These are phyloP conservation scores for Trichoderma simmonsii DNA, from an alignment of 2,329 filamentous ascomycete species.

Conservation along the genomic window DNA sequence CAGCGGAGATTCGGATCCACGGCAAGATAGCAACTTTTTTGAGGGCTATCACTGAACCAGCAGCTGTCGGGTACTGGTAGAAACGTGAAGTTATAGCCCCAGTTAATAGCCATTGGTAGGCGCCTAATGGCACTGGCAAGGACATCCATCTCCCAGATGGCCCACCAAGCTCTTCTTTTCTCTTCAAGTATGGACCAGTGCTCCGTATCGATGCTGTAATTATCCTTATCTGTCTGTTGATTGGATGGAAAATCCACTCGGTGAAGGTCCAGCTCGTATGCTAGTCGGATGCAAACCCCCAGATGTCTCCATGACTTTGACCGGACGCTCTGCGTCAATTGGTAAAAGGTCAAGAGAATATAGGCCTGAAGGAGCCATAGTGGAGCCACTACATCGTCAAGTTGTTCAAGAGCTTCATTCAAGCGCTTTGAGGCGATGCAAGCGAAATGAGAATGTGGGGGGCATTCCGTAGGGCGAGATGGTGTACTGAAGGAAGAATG, in stretches of 20 bases:
- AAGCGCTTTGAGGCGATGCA: not conserved
- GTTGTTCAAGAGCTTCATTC: not conserved
- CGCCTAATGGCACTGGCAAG: not conserved
- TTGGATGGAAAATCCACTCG: not conserved
- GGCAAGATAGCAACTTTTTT: not conserved
- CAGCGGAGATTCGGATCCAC: not conserved
- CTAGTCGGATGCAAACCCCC: not conserved
- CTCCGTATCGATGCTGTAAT: no score
- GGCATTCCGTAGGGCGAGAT: not conserved
- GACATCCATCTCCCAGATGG: not conserved
- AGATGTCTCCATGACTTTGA: not conserved
- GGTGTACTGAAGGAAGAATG: not conserved
- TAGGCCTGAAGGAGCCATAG: not conserved
- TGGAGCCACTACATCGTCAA: not conserved
- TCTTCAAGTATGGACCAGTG: not conserved
- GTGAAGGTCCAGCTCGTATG: not conserved
- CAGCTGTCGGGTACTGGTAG: no score
- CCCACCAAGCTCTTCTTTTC: conserved; percentile 1
- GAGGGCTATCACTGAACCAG: no score
- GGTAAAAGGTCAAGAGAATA: not conserved
- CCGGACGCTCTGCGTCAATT: not conserved
- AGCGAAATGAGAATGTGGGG: not conserved
- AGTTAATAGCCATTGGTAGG: no score
- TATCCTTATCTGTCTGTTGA: not conserved
- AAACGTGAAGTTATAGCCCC: no score